These are phyloP conservation scores for Thelephora ganbajun DNA, from an alignment of 768 basidiomycete genomes.

Conservation along the genomic window DNA sequence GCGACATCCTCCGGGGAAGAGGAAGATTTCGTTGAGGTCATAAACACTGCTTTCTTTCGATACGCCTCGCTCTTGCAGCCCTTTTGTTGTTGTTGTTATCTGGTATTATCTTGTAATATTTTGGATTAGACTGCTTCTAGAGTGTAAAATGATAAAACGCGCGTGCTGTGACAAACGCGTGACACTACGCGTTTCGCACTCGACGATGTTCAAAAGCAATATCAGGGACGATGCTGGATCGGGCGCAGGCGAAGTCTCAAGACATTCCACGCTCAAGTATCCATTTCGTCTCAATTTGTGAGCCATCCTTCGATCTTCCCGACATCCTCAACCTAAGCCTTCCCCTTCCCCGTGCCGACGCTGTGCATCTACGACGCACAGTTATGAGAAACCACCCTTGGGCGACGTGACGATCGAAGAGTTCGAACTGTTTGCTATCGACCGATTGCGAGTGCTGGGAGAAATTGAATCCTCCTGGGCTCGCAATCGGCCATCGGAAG, in stretches of 20 bases:
- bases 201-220: slow-evolving; percentile 7
- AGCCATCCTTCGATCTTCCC: slow-evolving; percentile 15
- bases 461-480: slow-evolving; percentile 86
- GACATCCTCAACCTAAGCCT: not conserved
- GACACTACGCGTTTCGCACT: not conserved
- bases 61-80: too few species aligned
- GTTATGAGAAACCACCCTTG: slow-evolving; percentile 76
- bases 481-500: slow-evolving; percentile 71
- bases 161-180: not conserved
- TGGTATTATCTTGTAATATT: too few species aligned
- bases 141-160: too few species aligned
- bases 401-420: slow-evolving; percentile 90
- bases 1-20: too few species aligned
- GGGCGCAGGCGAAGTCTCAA: slow-evolving; percentile 10
- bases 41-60: too few species aligned
- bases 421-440: slow-evolving; percentile 84
- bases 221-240: slow-evolving; percentile 3
- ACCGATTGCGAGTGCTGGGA: slow-evolving; percentile 74
- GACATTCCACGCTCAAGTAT: slow-evolving; percentile 27
- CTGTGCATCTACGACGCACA: slow-evolving; percentile 15
- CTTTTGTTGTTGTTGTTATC: too few species aligned
- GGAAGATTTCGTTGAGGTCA: too few species aligned
- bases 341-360: slow-evolving; percentile 5
- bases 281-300: slow-evolving; percentile 74
- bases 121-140: too few species aligned